Evolutionary conservation across 23 red algal species (phyloP), one percentile per base, ranked within the genome.

Genomic region (Gracilaria caudata): DNA sequence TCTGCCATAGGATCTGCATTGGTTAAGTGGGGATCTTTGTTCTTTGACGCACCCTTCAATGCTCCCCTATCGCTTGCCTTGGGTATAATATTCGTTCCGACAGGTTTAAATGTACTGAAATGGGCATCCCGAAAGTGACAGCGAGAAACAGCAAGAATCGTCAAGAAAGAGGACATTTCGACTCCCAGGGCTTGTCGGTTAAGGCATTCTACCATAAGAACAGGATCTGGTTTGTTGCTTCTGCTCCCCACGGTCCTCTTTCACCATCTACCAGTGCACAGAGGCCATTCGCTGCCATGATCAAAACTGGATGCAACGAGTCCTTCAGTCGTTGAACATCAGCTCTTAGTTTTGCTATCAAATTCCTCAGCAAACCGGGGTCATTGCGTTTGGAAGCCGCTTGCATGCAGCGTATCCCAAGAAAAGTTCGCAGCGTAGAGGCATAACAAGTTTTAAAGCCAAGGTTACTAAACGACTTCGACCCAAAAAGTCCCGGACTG

Each of bases 1-100:
- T 93, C 90, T 7, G 49, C 60, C 0, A 35, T 66, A n/a, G 77
- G 44, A 12, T 86, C 92, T 35, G 92, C 76, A n/a, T 23, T 81
- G 26, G 84, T 94, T 24, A 94, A 94, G 74, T 94, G 84, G 83
- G 92, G 92, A 39, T 68, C 84, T 21, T 77, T 94, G 20, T 70
- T 23, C 29, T 49, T 81, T 20, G 66, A 94, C 41, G 46, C 60
- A 10, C 75, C 83, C 21, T 94, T 94, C 53, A 28, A 88, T 20
- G 82, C 56, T 19, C 49, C 83, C 29, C 28, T 88, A n/a, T 16
- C 74, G 12, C 60, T 89, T 25, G 83, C 83, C 1, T 20, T 94
- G 44, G 44, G 41, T 17, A 63, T 87, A 6, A 87, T 94, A 53
- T 70, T 77, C 29, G 68, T 94, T 80, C 84, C 84, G 78, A 94